These are phyloP conservation scores for Hevea brasiliensis DNA, from an alignment of 345 rosid species.

Conservation along the genomic window DNA sequence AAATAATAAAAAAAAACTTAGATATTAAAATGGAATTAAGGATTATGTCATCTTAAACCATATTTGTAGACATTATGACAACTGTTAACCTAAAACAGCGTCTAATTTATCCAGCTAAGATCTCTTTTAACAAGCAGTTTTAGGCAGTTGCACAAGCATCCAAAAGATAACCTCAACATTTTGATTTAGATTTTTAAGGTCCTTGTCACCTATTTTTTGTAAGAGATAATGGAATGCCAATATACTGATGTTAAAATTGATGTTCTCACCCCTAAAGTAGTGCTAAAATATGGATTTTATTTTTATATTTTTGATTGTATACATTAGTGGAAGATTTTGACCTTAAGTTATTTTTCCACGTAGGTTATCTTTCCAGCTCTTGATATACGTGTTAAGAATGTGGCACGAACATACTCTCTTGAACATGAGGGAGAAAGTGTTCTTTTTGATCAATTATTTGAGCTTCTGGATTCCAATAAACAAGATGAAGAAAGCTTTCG, in stretches of 20 bases:
- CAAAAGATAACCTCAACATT: not conserved
- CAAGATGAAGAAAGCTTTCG: conserved; percentile 56
- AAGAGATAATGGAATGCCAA: not conserved
- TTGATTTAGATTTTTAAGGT: not conserved
- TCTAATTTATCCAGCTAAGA: too few species aligned
- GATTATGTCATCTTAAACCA: too few species aligned
- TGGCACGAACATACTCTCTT: conserved; percentile 79
- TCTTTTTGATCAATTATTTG: conserved; percentile 69
- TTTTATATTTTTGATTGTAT: not conserved
- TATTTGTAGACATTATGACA: too few species aligned
- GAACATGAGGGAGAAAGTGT: conserved; percentile 86
- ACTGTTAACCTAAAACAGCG: too few species aligned
- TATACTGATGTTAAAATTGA: not conserved
- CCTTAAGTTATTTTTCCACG: conserved; percentile 13
- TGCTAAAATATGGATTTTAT: conserved; percentile 1
- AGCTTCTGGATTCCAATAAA: conserved; percentile 58
- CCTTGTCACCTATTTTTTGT: not conserved
- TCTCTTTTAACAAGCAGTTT: not conserved
- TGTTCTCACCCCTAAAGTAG: not conserved
- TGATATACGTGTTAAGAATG: conserved; percentile 85
- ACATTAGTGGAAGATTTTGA: conserved; percentile 1
- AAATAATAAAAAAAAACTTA: too few species aligned
- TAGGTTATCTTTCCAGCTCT: conserved; percentile 91
- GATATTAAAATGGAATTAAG: too few species aligned
- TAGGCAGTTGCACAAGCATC: not conserved